phyloP scores from a whole-genome alignment of 176 grass and related monocot species.

The Raddia guianensis region DNA sequence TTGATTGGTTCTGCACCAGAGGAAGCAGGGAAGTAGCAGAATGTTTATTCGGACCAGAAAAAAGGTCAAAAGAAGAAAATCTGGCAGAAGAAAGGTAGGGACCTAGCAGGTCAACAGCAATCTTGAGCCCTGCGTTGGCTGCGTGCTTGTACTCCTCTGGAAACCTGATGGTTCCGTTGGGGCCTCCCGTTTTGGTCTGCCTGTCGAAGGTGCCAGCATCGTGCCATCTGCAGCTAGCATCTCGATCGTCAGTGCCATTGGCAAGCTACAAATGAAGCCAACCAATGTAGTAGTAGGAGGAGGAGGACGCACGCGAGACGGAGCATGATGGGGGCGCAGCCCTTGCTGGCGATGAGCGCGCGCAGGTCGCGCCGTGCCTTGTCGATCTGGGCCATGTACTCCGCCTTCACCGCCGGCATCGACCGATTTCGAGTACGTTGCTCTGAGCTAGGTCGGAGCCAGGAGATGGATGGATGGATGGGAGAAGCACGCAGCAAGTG shows the following conservation, averaged over 20 bases:
- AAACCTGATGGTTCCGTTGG: slow-evolving; percentile 62
- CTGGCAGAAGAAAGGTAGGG: not conserved
- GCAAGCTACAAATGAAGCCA: not conserved
- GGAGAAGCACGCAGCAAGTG: not conserved
- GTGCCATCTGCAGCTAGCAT: slow-evolving; percentile 56
- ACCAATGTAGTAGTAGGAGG: too few species aligned
- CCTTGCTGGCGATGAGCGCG: slow-evolving; percentile 57
- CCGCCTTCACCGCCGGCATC: slow-evolving; percentile 43
- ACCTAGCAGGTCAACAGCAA: slow-evolving; percentile 76
- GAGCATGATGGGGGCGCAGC: slow-evolving; percentile 66
- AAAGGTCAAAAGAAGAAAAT: not conserved
- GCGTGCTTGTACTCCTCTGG: slow-evolving; percentile 54
- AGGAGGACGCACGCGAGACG: slow-evolving; percentile 52
- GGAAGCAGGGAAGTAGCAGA: not conserved
- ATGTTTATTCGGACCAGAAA: not conserved
- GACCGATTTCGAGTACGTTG: slow-evolving; percentile 1
- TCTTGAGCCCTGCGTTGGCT: slow-evolving; percentile 61
- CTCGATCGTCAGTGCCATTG: not conserved
- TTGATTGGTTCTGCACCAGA: slow-evolving; percentile 61
- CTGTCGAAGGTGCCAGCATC: slow-evolving; percentile 75
- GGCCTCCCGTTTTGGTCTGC: slow-evolving; percentile 58
- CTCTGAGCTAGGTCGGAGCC: too few species aligned
- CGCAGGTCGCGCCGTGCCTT: slow-evolving; percentile 58
- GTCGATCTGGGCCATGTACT: slow-evolving; percentile 59
- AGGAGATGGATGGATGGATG: not conserved